Evolutionary conservation across 345 rosid genomes (phyloP).

Genomic region (Gossypium bickii): DNA sequence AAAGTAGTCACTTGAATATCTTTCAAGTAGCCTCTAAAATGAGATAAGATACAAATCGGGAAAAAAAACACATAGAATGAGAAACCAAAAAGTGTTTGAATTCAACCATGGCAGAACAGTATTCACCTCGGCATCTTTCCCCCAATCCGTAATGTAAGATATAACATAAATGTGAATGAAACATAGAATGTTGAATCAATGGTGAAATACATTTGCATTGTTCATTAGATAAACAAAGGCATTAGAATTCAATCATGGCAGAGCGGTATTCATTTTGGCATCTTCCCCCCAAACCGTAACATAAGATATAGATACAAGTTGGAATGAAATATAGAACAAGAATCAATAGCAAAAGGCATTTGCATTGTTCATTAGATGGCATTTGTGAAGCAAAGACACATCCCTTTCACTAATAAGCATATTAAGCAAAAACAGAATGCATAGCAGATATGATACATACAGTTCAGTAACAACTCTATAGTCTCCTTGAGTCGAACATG

Average conservation of each 20-base stretch:
- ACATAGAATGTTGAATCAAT: too few species aligned
- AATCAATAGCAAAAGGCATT: not conserved
- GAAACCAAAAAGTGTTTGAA: not conserved
- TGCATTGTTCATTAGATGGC: constrained; percentile 3
- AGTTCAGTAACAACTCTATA: constrained; percentile 84
- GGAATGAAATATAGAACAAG: not conserved
- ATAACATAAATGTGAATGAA: too few species aligned
- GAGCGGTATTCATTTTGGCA: not conserved
- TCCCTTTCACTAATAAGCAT: not conserved
- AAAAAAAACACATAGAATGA: not conserved
- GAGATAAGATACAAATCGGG: not conserved
- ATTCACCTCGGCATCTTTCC: too few species aligned
- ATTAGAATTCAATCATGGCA: not conserved
- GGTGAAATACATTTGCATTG: too few species aligned
- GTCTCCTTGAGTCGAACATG: constrained; percentile 84
- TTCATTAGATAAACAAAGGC: too few species aligned
- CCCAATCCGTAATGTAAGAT: too few species aligned
- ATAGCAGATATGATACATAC: constrained; percentile 30
- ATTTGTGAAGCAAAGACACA: not conserved
- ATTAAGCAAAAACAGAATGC: not conserved
- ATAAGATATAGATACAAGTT: not conserved
- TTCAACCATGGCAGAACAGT: not conserved
- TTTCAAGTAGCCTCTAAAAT: not conserved
- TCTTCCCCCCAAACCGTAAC: not conserved
- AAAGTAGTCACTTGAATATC: not conserved